Base-by-base conservation (phyloP, 495 filamentous ascomycete genomes). In the Choiromyces venosus region DNA sequence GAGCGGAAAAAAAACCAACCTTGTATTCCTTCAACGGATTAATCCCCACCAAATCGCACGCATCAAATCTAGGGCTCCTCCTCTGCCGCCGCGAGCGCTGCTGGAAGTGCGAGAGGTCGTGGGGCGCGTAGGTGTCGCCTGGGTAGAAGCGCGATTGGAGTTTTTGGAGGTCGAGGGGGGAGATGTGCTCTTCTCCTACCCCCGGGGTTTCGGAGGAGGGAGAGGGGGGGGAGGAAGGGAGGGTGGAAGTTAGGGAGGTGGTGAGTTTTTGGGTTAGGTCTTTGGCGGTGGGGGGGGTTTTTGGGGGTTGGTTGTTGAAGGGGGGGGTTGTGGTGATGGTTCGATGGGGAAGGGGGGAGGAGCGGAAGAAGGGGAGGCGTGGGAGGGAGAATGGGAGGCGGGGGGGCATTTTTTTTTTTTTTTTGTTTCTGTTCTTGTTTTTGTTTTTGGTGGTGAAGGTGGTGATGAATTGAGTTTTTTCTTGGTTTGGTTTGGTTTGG, bases 101-200 rank as follows among this genome's bases (percentile, higher is more conserved):
- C 86, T 96, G 93, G 70, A 84, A 82, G 10, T 88, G 84, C 71
- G 87, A 89, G 69, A 99, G 83, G 85, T 99, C 95, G 82, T 93
- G 91, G 56, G 96, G 96, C 56, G 93, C 87, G 82, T 97, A 97
- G 66, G 96, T 85, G 82, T 97, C 93, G 80, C 95, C 95, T 14
- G 83, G 75, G 76, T 83, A 84, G 88, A 89, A 97, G 12, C 52
- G 52, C 10, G 25, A 61, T 33, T 61, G 52, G 14, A 61, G n/a
- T 61, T 33, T 61, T 33, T 61, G 25, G 4, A 61, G 4, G 25
- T 61, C 52, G 12, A 29, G 52, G 25, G 29, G n/a, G 52, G 52
- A 61, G 12, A 61, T 33, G 52, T 61, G 2, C n/a, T 61, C 52
- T 16, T 61, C 52, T 4, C n/a, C n/a, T n/a, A n/a, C n/a, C n/a